Evolutionary conservation across 2,329 filamentous ascomycete genomes (phyloP).

Genomic region (Sarocladiaceae sp.): DNA sequence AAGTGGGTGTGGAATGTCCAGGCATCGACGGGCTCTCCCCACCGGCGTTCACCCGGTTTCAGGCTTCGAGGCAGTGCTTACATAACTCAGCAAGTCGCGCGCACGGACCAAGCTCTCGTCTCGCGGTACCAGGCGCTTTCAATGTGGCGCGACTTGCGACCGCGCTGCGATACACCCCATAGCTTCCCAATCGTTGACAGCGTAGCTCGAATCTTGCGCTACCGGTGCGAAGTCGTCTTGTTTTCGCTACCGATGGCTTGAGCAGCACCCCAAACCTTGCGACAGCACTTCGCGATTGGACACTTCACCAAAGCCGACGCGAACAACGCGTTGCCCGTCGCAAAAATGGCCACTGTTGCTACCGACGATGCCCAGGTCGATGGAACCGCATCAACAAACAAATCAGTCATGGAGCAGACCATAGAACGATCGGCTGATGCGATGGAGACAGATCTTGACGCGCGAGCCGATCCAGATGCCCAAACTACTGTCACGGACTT

Average conservation of each 20-base stretch:
- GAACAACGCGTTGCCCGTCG: background rate
- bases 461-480: conserved; percentile 60
- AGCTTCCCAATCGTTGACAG: background rate
- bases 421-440: conserved; percentile 21
- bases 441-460: conserved; percentile 35
- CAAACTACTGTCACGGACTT: conserved; percentile 68
- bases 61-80: too few relatives aligned
- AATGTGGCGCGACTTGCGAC: conserved; percentile 3
- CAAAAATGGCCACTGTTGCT: conserved; percentile 6
- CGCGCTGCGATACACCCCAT: background rate
- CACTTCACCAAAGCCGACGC: background rate
- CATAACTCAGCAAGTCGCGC: background rate
- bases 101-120: conserved; percentile 4
- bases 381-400: conserved; percentile 22
- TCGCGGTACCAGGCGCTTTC: too few relatives aligned
- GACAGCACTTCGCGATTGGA: background rate
- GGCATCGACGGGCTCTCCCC: too few relatives aligned
- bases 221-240: background rate
- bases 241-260: background rate
- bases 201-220: too few relatives aligned
- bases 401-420: conserved; percentile 20
- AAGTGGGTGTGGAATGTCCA: too few relatives aligned
- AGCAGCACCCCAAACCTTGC: background rate
- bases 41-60: too few relatives aligned
- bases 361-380: conserved; percentile 4